A percentile compares a stretch with the other conserved stretches of the same genome.
These are phyloP conservation scores for Cylindrodendrum hubeiense DNA, from an alignment of 2,329 filamentous ascomycete species.

Conservation along the genomic window DNA sequence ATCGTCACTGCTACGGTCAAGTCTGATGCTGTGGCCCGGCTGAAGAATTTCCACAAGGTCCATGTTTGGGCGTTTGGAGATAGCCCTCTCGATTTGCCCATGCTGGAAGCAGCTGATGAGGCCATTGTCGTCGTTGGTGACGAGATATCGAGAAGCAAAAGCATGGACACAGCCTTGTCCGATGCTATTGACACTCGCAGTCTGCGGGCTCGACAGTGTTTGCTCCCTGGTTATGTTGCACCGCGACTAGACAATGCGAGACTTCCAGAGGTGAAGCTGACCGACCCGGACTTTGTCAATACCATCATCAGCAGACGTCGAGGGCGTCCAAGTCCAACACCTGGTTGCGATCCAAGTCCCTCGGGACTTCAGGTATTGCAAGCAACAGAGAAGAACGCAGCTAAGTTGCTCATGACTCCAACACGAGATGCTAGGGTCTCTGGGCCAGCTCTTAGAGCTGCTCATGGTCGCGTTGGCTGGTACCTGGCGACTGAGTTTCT, in stretches of 20 bases:
- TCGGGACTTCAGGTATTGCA: not conserved
- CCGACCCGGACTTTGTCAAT: too few species aligned
- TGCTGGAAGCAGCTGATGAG: slow-evolving; percentile 65
- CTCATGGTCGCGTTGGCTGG: not conserved
- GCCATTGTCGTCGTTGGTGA: slow-evolving; percentile 69
- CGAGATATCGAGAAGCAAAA: slow-evolving; percentile 58
- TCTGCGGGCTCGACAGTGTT: slow-evolving; percentile 58
- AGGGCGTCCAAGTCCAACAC: too few species aligned
- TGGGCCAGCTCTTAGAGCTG: not conserved
- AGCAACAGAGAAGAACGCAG: not conserved
- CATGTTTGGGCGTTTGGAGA: slow-evolving; percentile 73
- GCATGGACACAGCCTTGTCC: slow-evolving; percentile 62
- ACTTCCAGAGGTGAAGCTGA: too few species aligned
- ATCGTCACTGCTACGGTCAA: slow-evolving; percentile 67
- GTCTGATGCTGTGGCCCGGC: slow-evolving; percentile 55
- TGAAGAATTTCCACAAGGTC: slow-evolving; percentile 52
- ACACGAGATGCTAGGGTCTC: not conserved
- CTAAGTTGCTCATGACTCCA: not conserved
- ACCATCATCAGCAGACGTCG: too few species aligned
- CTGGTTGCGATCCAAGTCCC: too few species aligned
- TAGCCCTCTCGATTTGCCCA: slow-evolving; percentile 67
- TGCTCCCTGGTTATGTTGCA: slow-evolving; percentile 55
- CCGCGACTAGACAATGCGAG: slow-evolving; percentile 60
- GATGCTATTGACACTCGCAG: slow-evolving; percentile 54
- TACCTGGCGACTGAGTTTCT: not conserved